phyloP scores from a whole-genome alignment of 202 grass and related monocot species.

The Digitaria exilis region DNA sequence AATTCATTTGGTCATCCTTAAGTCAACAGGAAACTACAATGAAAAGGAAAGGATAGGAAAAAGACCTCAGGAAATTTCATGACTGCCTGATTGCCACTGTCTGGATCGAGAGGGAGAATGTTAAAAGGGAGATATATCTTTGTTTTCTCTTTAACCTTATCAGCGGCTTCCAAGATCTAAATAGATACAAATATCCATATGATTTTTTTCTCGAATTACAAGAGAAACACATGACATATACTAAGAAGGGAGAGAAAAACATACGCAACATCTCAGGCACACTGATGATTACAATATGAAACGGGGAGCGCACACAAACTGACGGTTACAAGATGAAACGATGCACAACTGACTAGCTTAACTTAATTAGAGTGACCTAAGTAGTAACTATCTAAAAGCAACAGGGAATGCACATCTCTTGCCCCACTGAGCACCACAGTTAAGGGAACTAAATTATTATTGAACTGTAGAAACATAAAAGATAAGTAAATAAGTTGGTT shows the following conservation, averaged over 20 bases:
- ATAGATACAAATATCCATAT: neutral
- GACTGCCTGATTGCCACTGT: slow-evolving; percentile 87
- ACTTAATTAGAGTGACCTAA: too few species aligned
- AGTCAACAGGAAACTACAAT: slow-evolving; percentile 3
- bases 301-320: too few species aligned
- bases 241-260: too few species aligned
- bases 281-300: too few species aligned
- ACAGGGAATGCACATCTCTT: too few species aligned
- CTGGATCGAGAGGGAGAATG: slow-evolving; percentile 95
- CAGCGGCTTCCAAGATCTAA: slow-evolving; percentile 84
- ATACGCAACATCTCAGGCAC: too few species aligned
- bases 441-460: neutral
- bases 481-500: slow-evolving; percentile 27
- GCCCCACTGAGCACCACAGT: too few species aligned
- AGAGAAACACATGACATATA: too few species aligned
- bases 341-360: too few species aligned
- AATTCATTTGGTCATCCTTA: slow-evolving; percentile 32
- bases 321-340: too few species aligned
- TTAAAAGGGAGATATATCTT: slow-evolving; percentile 89
- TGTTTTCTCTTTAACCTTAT: slow-evolving; percentile 89
- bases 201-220: too few species aligned
- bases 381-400: too few species aligned
- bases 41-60: neutral
- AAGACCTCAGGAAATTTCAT: slow-evolving; percentile 90
- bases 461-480: slow-evolving; percentile 28